Percentiles rank a stretch among this genome's conserved stretches.
phyloP scores from a whole-genome alignment of 2,329 filamentous ascomycete genomes.

The Fonsecaea multimorphosa region DNA sequence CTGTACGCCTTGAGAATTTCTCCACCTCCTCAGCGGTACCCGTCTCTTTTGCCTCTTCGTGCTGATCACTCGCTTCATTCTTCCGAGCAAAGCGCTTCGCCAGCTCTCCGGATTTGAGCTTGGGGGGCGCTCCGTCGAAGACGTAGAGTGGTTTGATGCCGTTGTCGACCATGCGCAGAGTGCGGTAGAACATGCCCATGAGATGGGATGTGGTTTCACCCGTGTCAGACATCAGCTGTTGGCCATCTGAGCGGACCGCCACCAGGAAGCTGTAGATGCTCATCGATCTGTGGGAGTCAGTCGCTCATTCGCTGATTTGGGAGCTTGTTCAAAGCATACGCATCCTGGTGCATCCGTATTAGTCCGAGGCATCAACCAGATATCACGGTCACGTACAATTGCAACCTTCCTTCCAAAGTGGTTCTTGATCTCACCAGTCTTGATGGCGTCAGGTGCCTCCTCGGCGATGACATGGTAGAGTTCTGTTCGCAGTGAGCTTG shows the following conservation, averaged over 20 bases:
- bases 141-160: conserved; percentile 98
- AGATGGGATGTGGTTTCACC: conserved; percentile 97
- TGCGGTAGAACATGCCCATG: conserved; percentile 99
- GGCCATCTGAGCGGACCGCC: conserved; percentile 93
- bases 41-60: conserved; percentile 96
- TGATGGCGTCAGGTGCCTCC: conserved; percentile 92
- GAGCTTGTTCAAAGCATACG: conserved; percentile 43
- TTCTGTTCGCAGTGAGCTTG: conserved; percentile 50
- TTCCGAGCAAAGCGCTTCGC: conserved; percentile 96
- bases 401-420: conserved; percentile 98
- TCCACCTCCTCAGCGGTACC: conserved; percentile 97
- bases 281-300: conserved; percentile 72
- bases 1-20: conserved; percentile 92
- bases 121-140: conserved; percentile 94
- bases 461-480: conserved; percentile 84
- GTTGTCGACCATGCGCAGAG: conserved; percentile 96
- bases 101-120: conserved; percentile 95
- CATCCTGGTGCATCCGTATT: conserved; percentile 48
- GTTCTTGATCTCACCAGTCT: conserved; percentile 97
- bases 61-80: conserved; percentile 83
- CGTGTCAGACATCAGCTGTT: conserved; percentile 92
- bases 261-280: conserved; percentile 99
- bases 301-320: conserved; percentile 18
- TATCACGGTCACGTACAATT: conserved; percentile 69
- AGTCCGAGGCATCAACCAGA: conserved; percentile 2